Percentiles rank a stretch among this genome's conserved stretches.
phyloP scores from a whole-genome alignment of 345 rosid genomes.

The Eucalyptus polybractea region DNA sequence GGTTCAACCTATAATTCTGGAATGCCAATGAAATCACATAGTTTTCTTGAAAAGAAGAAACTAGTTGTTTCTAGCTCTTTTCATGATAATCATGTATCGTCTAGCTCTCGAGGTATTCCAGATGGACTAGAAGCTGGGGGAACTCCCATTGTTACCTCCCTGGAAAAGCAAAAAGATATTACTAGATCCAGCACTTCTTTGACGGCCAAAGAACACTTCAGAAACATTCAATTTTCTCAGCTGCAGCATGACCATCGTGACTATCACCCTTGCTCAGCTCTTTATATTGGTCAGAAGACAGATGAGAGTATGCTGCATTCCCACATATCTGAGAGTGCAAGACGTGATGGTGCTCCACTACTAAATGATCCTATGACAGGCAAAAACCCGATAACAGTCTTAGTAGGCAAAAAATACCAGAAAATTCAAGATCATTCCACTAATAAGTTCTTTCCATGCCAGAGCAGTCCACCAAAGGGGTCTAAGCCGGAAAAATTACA shows the following conservation, averaged over 20 bases:
- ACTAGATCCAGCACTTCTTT: slow-evolving; percentile 1
- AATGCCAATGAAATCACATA: neutral
- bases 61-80: slow-evolving; percentile 7
- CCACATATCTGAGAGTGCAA: neutral
- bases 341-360: neutral
- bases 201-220: slow-evolving; percentile 1
- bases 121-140: slow-evolving; percentile 1
- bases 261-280: slow-evolving; percentile 4
- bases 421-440: neutral
- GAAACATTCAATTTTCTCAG: neutral
- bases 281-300: slow-evolving; percentile 26
- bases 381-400: neutral
- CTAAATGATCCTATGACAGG: slow-evolving; percentile 7
- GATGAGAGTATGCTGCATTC: slow-evolving; percentile 1
- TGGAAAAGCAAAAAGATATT: neutral
- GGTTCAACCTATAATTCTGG: neutral
- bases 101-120: slow-evolving; percentile 30
- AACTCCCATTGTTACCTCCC: neutral
- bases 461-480: neutral
- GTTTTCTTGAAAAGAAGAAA: slow-evolving; percentile 2
- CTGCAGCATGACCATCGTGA: neutral
- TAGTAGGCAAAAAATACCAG: slow-evolving; percentile 1
- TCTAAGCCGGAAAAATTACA: neutral
- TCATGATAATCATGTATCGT: slow-evolving; percentile 8
- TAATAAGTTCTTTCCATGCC: neutral